Conservation (phyloP, 2,329 filamentous ascomycete genomes). For the Kalaharituber pfeilii region DNA sequence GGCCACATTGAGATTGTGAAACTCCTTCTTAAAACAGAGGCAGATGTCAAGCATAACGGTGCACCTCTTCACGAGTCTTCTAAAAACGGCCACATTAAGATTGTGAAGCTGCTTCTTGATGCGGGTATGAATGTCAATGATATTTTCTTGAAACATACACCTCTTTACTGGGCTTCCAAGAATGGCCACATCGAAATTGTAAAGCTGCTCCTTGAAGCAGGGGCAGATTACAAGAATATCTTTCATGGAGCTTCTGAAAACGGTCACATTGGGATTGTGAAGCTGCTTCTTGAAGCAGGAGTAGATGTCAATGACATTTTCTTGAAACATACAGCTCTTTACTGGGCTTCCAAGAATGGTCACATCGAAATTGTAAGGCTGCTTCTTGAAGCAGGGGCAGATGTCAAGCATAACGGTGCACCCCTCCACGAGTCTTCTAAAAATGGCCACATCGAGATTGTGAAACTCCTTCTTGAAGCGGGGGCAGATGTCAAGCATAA, state of each 20-base stretch:
- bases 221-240: not conserved
- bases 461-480: not conserved
- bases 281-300: not conserved
- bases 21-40: too few species aligned
- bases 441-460: not conserved
- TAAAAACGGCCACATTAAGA: conserved; percentile 14
- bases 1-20: too few species aligned
- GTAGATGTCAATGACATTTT: conserved; percentile 9
- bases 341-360: not conserved
- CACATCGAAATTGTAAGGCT: not conserved
- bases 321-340: too few species aligned
- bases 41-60: not conserved
- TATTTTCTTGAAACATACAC: conserved; percentile 10
- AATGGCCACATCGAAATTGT: conserved; percentile 14
- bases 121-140: too few species aligned
- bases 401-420: too few species aligned
- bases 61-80: conserved; percentile 12
- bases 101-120: conserved; percentile 14
- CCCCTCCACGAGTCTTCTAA: not conserved
- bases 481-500: not conserved
- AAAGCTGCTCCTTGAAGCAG: conserved; percentile 10
- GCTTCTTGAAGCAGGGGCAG: not conserved
- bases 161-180: conserved; percentile 15
- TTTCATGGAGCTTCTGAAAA: not conserved
- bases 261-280: not conserved